phyloP scores from a whole-genome alignment of 2,329 filamentous ascomycete species.

The Claviceps monticola region DNA sequence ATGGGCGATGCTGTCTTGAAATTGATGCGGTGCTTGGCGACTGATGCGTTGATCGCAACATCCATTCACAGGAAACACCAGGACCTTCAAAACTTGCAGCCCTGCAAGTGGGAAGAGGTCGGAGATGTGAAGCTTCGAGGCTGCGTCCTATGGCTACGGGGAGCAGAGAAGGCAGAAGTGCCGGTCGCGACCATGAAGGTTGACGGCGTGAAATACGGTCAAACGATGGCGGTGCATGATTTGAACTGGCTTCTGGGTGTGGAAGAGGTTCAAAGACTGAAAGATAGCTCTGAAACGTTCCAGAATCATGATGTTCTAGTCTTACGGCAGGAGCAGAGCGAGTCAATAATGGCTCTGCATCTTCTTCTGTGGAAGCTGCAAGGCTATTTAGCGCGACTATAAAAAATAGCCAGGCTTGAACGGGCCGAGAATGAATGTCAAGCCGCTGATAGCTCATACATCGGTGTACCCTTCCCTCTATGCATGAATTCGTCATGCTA shows the following conservation, averaged over 20 bases:
- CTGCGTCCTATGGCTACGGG: slow-evolving; percentile 30
- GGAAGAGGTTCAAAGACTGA: slow-evolving; percentile 28
- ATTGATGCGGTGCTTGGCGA: slow-evolving; percentile 32
- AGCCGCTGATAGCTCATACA: background rate
- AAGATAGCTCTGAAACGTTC: slow-evolving; percentile 19
- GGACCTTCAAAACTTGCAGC: slow-evolving; percentile 24
- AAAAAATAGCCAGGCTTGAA: background rate
- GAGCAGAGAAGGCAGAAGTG: slow-evolving; percentile 10
- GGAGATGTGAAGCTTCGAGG: slow-evolving; percentile 25
- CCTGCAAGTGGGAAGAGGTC: slow-evolving; percentile 32
- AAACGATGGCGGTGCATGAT: slow-evolving; percentile 38
- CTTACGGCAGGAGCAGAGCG: slow-evolving; percentile 23
- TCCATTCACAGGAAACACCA: slow-evolving; percentile 4
- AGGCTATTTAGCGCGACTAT: slow-evolving; percentile 29
- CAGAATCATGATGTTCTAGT: slow-evolving; percentile 27
- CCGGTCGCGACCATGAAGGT: slow-evolving; percentile 34
- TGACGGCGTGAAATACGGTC: slow-evolving; percentile 17
- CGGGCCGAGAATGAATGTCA: background rate
- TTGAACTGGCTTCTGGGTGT: slow-evolving; percentile 35
- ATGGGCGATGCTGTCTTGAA: slow-evolving; percentile 41
- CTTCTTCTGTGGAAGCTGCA: slow-evolving; percentile 44
- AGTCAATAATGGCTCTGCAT: slow-evolving; percentile 30
- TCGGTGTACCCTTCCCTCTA: background rate
- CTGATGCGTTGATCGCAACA: slow-evolving; percentile 27
- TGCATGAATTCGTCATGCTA: background rate